phyloP scores from a whole-genome alignment of 139 green algal genomes.

The Nannochloris sp. region DNA sequence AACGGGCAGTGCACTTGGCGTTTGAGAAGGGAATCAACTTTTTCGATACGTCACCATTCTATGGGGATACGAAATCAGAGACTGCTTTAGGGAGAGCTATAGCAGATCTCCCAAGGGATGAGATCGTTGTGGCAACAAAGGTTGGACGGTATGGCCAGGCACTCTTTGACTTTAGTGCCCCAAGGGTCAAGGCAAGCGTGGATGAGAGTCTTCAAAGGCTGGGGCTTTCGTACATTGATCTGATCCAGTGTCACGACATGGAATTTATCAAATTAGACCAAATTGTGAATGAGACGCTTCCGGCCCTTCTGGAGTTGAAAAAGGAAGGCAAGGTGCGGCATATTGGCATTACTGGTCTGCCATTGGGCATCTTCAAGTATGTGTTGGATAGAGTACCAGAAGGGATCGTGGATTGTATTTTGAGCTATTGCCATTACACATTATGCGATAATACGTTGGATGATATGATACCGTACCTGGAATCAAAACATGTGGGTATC shows the following conservation, averaged over 20 bases:
- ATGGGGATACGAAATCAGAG: constrained; percentile 75
- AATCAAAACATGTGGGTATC: constrained; percentile 62
- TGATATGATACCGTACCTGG: constrained; percentile 46
- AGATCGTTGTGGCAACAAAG: constrained; percentile 84
- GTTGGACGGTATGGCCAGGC: constrained; percentile 79
- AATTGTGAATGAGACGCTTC: constrained; percentile 81
- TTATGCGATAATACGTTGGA: constrained; percentile 70
- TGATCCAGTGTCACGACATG: constrained; percentile 92
- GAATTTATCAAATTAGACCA: constrained; percentile 80
- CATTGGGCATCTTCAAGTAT: constrained; percentile 61
- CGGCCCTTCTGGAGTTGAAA: constrained; percentile 74
- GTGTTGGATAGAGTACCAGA: constrained; percentile 61
- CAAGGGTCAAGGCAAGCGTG: constrained; percentile 62
- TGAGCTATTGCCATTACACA: constrained; percentile 91
- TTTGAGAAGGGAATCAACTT: constrained; percentile 84
- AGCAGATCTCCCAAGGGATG: constrained; percentile 57
- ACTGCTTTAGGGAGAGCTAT: constrained; percentile 66
- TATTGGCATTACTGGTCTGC: constrained; percentile 88
- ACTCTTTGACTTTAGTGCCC: constrained; percentile 75
- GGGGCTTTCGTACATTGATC: constrained; percentile 72
- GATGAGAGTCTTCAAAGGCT: constrained; percentile 67
- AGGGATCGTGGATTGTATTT: constrained; percentile 69
- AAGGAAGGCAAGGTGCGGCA: constrained; percentile 63
- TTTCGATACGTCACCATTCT: constrained; percentile 94
- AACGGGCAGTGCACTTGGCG: constrained; percentile 65